Evolutionary conservation across 2,329 filamentous ascomycete genomes (phyloP).

Genomic region (Cercospora zeae-maydis): DNA sequence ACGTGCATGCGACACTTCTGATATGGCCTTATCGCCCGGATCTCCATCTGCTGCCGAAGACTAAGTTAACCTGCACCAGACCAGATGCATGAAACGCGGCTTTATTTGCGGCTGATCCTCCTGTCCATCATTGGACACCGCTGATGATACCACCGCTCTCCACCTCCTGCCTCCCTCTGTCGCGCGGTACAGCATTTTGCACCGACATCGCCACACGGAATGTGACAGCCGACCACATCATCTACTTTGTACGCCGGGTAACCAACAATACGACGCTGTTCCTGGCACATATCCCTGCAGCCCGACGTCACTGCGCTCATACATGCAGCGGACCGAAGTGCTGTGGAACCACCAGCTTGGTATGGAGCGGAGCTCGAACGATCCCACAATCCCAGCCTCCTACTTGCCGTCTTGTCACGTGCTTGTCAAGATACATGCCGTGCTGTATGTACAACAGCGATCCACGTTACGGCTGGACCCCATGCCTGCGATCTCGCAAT

Average conservation of each 20-base stretch:
- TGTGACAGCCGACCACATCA: not conserved
- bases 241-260: not conserved
- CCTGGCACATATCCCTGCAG: not conserved
- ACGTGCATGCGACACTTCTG: not conserved
- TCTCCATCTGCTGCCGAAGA: slow-evolving; percentile 1
- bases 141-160: not conserved
- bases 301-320: not conserved
- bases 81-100: not conserved
- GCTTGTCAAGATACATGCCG: no score
- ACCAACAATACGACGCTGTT: not conserved
- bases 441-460: no score
- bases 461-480: no score
- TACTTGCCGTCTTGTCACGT: not conserved
- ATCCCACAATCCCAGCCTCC: no score
- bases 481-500: no score
- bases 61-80: not conserved
- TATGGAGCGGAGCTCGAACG: not conserved
- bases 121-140: not conserved
- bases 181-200: not conserved
- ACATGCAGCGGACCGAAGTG: not conserved
- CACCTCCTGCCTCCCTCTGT: not conserved
- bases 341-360: not conserved
- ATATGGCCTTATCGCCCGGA: not conserved
- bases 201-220: not conserved
- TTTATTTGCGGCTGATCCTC: not conserved